Conservation (phyloP, 2,329 filamentous ascomycete species). For the Verticillium tricorpus region DNA sequence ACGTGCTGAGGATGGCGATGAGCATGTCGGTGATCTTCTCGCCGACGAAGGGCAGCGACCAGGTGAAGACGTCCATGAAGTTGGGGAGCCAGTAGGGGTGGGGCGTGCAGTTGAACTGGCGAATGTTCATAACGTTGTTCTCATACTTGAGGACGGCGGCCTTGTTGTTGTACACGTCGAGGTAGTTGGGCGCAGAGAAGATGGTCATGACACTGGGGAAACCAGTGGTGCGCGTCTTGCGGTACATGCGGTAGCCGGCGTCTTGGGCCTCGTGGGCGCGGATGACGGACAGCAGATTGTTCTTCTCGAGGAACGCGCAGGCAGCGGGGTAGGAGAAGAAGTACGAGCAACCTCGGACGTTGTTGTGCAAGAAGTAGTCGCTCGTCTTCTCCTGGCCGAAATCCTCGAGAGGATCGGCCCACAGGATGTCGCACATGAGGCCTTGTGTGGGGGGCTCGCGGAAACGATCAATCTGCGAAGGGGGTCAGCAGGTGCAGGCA, state of each 20-base stretch:
- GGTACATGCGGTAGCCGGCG: slow-evolving; percentile 97
- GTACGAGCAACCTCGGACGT: slow-evolving; percentile 96
- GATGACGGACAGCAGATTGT: slow-evolving; percentile 95
- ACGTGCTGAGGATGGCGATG: slow-evolving; percentile 95
- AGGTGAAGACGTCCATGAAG: slow-evolving; percentile 99
- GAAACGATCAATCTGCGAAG: slow-evolving; percentile 83
- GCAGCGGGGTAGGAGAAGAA: slow-evolving; percentile 99
- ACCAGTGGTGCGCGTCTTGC: slow-evolving; percentile 94
- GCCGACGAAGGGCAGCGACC: slow-evolving; percentile 96
- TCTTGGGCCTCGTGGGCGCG: slow-evolving; percentile 98
- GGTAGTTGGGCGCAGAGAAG: slow-evolving; percentile 97
- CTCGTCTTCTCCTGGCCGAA: slow-evolving; percentile 98
- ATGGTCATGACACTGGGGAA: slow-evolving; percentile 99
- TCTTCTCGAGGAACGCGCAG: slow-evolving; percentile 97
- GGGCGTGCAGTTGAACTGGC: slow-evolving; percentile 98
- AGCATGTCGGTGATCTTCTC: slow-evolving; percentile 99
- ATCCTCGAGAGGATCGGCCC: slow-evolving; percentile 96
- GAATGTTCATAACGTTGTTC: slow-evolving; percentile 99
- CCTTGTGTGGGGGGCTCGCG: slow-evolving; percentile 95
- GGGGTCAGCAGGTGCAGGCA: neutral
- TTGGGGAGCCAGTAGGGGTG: slow-evolving; percentile 99
- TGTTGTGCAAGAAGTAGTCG: slow-evolving; percentile 97
- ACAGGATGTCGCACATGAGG: slow-evolving; percentile 98
- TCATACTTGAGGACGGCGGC: slow-evolving; percentile 98
- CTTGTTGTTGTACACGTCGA: slow-evolving; percentile 99